Evolutionary conservation across 1,284 basidiomycete genomes (phyloP).

Genomic region (Moesziomyces globuligerus): DNA sequence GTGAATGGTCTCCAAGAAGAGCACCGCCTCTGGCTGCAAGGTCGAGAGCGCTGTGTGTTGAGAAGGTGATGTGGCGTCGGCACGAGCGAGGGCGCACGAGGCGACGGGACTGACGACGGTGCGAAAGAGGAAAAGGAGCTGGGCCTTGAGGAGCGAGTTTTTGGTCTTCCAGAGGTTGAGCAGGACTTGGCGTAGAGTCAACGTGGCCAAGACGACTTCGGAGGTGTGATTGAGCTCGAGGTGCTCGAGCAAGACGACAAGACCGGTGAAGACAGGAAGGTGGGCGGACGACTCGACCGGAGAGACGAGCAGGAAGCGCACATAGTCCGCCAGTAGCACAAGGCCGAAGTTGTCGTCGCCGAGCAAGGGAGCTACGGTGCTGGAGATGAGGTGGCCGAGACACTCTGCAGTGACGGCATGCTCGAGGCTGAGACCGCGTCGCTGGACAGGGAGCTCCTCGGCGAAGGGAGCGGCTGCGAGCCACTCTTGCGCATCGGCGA

Average conservation of each 20-base stretch:
- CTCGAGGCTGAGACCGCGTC: constrained; percentile 40
- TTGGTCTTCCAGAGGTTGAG: constrained; percentile 45
- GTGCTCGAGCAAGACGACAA: constrained; percentile 41
- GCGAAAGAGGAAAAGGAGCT: constrained; percentile 44
- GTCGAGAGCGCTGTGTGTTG: background rate
- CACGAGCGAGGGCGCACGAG: constrained; percentile 8
- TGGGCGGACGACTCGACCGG: constrained; percentile 51
- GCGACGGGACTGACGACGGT: constrained; percentile 33
- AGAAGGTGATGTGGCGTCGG: constrained; percentile 10
- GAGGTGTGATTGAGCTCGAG: constrained; percentile 51
- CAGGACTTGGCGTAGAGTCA: constrained; percentile 13
- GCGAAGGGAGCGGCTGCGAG: constrained; percentile 8
- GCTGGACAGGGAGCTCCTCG: background rate
- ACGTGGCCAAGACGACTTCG: constrained; percentile 22
- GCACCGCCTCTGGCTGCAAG: constrained; percentile 4
- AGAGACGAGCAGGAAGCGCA: constrained; percentile 38
- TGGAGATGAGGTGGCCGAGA: constrained; percentile 37
- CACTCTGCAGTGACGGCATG: constrained; percentile 49
- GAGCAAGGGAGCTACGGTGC: constrained; percentile 42
- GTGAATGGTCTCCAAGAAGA: constrained; percentile 13
- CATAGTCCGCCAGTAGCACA: constrained; percentile 44
- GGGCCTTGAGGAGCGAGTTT: constrained; percentile 49
- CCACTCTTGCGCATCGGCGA: constrained; percentile 9
- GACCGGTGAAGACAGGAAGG: constrained; percentile 41
- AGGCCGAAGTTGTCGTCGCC: constrained; percentile 21